Evolutionary conservation across 805 yeast species (phyloP), one percentile per base, ranked within the genome.

Genomic region (Candida incommunis): DNA sequence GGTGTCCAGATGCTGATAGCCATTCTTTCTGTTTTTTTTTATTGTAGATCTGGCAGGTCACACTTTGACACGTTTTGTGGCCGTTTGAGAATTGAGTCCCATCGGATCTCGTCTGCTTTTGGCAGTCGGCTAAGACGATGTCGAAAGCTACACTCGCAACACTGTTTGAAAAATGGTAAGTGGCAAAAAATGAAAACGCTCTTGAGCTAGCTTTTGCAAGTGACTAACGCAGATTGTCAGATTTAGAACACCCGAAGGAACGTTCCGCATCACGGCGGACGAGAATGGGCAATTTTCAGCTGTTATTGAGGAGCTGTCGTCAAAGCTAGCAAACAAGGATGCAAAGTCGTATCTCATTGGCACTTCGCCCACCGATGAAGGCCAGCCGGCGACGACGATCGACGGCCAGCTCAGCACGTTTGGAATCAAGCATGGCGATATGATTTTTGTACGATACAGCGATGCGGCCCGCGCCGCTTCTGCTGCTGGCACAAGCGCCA

Each of bases 231-330:
- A 68, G 86, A 74, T 88, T 52, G 65, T 82, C 21, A 69, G 98
- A 56, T 85, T 92, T 63, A 73, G 95, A 56, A 70, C 92, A 23
- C 84, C 76, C 55, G 82, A 83, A 52, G 97, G 97, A 5, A 80
- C 78, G 74, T 76, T 75, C 58, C 72, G 97, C 45, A 71, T 83
- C 27, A 59, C 65, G 22, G 75, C 74, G 23, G 75, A 75, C 22
- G 62, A 67, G 2, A 42, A 53, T 1, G 69, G 67, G 20, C 64
- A 65, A 5, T 76, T 83, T 48, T 56, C 61, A 3, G 51, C 53
- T 0, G 73, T 75, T 0, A 50, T 78, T 22, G 71, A 52, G 23
- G 23, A 47, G 29, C 57, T 48, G 16, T 46, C 48, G 24, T 55
- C 60, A 42, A 58, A 68, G 41, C 66, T 74, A 4, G 61, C 64